Percentiles rank a stretch among this genome's conserved stretches.
Conservation (phyloP, 2,329 filamentous ascomycete genomes). For the Calonectria pseudoturangicola region DNA sequence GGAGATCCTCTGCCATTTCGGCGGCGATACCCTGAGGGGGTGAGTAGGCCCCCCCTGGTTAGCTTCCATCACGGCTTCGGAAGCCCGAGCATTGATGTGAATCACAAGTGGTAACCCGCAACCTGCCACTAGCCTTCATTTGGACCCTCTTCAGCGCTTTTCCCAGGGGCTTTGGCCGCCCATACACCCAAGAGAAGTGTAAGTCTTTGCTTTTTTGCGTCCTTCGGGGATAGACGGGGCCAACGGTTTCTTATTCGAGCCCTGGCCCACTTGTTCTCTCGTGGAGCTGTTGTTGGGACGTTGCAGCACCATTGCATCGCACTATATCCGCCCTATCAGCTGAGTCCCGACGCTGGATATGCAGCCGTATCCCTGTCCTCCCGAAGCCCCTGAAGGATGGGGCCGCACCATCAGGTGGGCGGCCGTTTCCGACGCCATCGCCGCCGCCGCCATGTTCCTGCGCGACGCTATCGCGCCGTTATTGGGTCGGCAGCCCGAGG, state of each 20-base stretch:
- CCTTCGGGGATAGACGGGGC: conserved; percentile 16
- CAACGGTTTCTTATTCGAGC: conserved; percentile 27
- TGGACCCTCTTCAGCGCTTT: neutral
- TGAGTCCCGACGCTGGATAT: conserved; percentile 2
- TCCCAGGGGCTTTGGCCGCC: neutral
- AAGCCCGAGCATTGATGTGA: neutral
- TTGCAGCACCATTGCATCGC: conserved; percentile 10
- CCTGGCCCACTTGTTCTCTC: conserved; percentile 26
- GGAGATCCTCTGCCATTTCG: conserved; percentile 4
- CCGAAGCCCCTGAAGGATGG: conserved; percentile 16
- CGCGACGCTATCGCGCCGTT: neutral
- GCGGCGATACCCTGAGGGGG: neutral
- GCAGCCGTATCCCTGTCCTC: conserved; percentile 5
- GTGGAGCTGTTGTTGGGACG: neutral
- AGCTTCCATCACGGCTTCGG: conserved; percentile 2
- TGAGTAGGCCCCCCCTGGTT: neutral
- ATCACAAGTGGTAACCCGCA: conserved; percentile 13
- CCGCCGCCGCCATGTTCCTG: conserved; percentile 18
- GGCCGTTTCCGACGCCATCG: conserved; percentile 17
- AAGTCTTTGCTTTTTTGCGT: conserved; percentile 27
- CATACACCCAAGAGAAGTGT: conserved; percentile 5
- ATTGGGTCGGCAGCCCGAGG: neutral
- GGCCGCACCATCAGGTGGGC: conserved; percentile 10
- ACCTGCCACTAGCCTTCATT: conserved; percentile 2
- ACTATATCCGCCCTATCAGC: neutral